These are phyloP conservation scores for Wallacemonas collosoma DNA, from an alignment of 208 protist genomes.

Conservation along the genomic window DNA sequence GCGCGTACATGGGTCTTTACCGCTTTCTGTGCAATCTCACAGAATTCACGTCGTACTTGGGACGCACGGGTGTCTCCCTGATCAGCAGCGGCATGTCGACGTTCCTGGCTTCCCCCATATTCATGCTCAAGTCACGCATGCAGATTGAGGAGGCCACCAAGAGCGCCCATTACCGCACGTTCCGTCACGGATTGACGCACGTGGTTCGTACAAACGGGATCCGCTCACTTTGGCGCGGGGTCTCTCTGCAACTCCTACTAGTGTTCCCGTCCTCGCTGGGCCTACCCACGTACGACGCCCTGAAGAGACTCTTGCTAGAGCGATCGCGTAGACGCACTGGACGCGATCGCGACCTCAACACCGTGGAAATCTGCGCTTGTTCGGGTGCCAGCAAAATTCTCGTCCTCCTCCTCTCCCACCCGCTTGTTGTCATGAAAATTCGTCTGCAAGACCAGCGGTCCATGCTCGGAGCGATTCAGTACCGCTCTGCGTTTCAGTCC, in stretches of 20 bases:
- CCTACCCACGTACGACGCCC: slow-evolving; percentile 80
- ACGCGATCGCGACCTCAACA: slow-evolving; percentile 42
- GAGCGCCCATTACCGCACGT: slow-evolving; percentile 60
- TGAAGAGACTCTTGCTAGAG: slow-evolving; percentile 62
- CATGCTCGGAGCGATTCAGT: slow-evolving; percentile 51
- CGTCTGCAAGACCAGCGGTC: slow-evolving; percentile 85
- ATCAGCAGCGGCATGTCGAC: slow-evolving; percentile 47
- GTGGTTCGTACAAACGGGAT: slow-evolving; percentile 55
- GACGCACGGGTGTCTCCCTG: slow-evolving; percentile 46
- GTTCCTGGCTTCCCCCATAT: slow-evolving; percentile 56
- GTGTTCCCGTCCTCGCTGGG: slow-evolving; percentile 76
- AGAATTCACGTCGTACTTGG: slow-evolving; percentile 44
- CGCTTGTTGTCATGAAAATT: slow-evolving; percentile 72
- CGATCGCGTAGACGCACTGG: slow-evolving; percentile 18
- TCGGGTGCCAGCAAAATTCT: slow-evolving; percentile 68
- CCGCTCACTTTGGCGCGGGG: slow-evolving; percentile 82
- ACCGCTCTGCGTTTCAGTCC: slow-evolving; percentile 51
- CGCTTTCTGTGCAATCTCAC: slow-evolving; percentile 56
- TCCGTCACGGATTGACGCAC: slow-evolving; percentile 52
- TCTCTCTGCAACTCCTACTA: slow-evolving; percentile 72
- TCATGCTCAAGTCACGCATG: slow-evolving; percentile 82
- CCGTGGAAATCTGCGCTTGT: slow-evolving; percentile 73
- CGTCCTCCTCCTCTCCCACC: slow-evolving; percentile 73
- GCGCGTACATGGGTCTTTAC: slow-evolving; percentile 76
- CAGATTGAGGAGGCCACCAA: slow-evolving; percentile 67